A percentile compares a stretch with the other conserved stretches of the same genome.
phyloP scores from a whole-genome alignment of 768 basidiomycete genomes.

The Macrocybe gigantea region DNA sequence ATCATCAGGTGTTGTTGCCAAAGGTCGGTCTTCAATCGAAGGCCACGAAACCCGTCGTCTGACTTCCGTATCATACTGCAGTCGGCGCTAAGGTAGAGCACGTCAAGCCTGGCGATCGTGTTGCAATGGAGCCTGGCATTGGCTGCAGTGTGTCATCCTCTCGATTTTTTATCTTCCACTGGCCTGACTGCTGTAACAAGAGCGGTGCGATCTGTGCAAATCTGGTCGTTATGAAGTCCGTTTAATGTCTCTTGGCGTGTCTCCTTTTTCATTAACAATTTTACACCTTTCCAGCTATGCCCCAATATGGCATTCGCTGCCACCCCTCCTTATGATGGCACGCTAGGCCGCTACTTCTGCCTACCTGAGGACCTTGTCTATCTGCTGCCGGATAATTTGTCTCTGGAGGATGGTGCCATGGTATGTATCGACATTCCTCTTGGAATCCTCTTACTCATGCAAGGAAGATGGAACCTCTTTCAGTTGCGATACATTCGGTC shows the following conservation, averaged over 20 bases:
- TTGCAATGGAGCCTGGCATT: conserved; percentile 89
- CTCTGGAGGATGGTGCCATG: conserved; percentile 94
- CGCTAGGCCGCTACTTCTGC: conserved; percentile 80
- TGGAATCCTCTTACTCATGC: conserved; percentile 1
- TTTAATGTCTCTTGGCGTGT: not conserved
- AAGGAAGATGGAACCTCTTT: conserved; percentile 83
- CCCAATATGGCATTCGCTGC: conserved; percentile 85
- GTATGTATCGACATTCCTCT: conserved; percentile 27
- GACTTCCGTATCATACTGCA: conserved; percentile 16
- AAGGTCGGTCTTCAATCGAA: conserved; percentile 34
- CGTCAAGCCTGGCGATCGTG: conserved; percentile 78
- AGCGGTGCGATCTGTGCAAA: conserved; percentile 78
- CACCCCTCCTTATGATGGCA: conserved; percentile 91
- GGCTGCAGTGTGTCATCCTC: conserved; percentile 49
- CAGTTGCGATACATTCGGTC: conserved; percentile 89
- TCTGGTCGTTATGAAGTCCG: conserved; percentile 75
- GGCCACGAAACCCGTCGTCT: not conserved
- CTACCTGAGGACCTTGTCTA: conserved; percentile 85
- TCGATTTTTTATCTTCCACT: not conserved
- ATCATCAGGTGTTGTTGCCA: conserved; percentile 72
- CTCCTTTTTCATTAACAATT: not conserved
- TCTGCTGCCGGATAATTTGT: conserved; percentile 74
- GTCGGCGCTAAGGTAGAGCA: conserved; percentile 75
- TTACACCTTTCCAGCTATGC: conserved; percentile 53
- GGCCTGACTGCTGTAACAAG: conserved; percentile 18